Conservation (phyloP, 179 eudicot species). For the Silene vulgaris region DNA sequence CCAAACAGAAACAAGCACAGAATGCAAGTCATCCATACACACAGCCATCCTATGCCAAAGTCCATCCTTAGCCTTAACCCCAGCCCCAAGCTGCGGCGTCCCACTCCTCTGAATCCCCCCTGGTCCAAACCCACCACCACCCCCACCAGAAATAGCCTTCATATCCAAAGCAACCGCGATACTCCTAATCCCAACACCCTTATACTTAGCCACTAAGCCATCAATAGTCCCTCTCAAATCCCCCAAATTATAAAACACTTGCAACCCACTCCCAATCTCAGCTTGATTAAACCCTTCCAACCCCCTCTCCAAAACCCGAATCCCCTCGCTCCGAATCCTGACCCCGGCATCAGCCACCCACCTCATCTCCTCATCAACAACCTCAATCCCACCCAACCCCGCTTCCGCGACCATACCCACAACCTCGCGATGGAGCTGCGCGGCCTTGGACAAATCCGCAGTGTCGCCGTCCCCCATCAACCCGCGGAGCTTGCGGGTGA, state of each 20-base stretch:
- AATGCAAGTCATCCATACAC: constrained; percentile 89
- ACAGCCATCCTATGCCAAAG: constrained; percentile 71
- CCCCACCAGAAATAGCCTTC: constrained; percentile 65
- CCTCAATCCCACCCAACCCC: constrained; percentile 50
- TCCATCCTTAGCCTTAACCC: constrained; percentile 74
- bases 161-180: constrained; percentile 67
- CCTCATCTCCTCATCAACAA: constrained; percentile 60
- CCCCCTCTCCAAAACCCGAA: constrained; percentile 70
- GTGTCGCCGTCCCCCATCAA: constrained; percentile 33
- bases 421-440: constrained; percentile 70
- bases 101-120: constrained; percentile 88
- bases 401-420: constrained; percentile 39
- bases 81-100: constrained; percentile 75
- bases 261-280: constrained; percentile 86
- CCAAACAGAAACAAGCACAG: constrained; percentile 75
- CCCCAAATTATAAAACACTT: constrained; percentile 85
- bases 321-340: constrained; percentile 52
- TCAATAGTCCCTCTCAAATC: constrained; percentile 73
- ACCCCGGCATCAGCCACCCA: constrained; percentile 64
- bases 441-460: constrained; percentile 62
- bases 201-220: constrained; percentile 68
- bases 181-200: constrained; percentile 61
- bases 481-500: constrained; percentile 47
- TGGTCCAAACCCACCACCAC: constrained; percentile 44
- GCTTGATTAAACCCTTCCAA: constrained; percentile 83